Percentiles rank a stretch among this genome's conserved stretches.
phyloP scores from a whole-genome alignment of 2,329 filamentous ascomycete genomes.

The Fusarium keratoplasticum region DNA sequence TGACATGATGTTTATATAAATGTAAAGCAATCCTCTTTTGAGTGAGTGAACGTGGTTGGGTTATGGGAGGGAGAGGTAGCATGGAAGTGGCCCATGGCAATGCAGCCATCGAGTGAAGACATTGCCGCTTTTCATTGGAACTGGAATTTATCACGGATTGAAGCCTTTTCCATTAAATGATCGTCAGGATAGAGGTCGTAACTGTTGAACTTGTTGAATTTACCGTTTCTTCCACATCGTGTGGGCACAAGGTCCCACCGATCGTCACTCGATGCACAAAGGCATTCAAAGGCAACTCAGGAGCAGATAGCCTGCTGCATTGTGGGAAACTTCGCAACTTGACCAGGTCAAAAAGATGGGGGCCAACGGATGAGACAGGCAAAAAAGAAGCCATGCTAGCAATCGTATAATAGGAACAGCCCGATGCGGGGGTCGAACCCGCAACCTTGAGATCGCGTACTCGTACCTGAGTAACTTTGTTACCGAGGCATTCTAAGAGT shows the following conservation, averaged over 20 bases:
- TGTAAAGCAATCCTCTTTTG: background rate
- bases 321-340: no score
- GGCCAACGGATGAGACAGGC: background rate
- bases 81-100: background rate
- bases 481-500: slow-evolving; percentile 61
- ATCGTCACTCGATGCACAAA: no score
- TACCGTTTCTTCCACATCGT: background rate
- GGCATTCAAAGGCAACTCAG: no score
- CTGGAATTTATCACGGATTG: no score
- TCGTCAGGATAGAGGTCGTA: no score
- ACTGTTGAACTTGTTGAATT: no score
- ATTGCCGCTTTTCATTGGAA: background rate
- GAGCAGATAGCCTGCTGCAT: no score
- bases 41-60: background rate
- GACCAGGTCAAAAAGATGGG: background rate
- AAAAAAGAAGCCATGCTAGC: background rate
- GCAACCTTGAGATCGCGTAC: slow-evolving; percentile 62
- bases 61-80: background rate
- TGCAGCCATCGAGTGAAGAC: background rate
- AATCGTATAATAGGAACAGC: slow-evolving; percentile 29
- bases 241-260: background rate
- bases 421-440: slow-evolving; percentile 63
- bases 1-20: background rate
- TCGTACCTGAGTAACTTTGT: background rate
- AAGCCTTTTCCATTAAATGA: no score